These are phyloP conservation scores for Brasilioporus rufonigricans DNA, from an alignment of 768 basidiomycete genomes.

Conservation along the genomic window DNA sequence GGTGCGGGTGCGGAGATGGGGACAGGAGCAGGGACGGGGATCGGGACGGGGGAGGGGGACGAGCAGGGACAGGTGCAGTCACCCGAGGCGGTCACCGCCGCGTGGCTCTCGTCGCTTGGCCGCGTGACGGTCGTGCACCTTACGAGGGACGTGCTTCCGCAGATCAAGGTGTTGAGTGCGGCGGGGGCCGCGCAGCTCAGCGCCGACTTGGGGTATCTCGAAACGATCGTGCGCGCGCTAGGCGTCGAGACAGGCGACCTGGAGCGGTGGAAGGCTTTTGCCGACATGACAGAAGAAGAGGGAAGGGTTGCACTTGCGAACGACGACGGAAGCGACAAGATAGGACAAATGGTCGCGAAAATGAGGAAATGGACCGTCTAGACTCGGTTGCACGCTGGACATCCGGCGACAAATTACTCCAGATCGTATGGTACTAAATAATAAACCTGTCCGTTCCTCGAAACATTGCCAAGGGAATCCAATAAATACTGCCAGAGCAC, in stretches of 20 bases:
- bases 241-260: slow-evolving; percentile 85
- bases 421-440: slow-evolving; percentile 8
- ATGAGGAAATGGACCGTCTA: slow-evolving; percentile 33
- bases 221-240: slow-evolving; percentile 85
- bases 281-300: slow-evolving; percentile 56
- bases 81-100: slow-evolving; percentile 80
- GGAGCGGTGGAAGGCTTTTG: slow-evolving; percentile 73
- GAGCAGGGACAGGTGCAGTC: slow-evolving; percentile 28
- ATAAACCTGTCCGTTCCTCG: background rate
- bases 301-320: slow-evolving; percentile 23
- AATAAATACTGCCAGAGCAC: slow-evolving; percentile 18
- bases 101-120: slow-evolving; percentile 92
- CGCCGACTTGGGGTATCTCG: slow-evolving; percentile 85
- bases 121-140: slow-evolving; percentile 75
- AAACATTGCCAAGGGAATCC: slow-evolving; percentile 1
- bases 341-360: slow-evolving; percentile 23
- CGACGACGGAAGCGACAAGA: slow-evolving; percentile 21
- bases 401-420: background rate
- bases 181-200: slow-evolving; percentile 80
- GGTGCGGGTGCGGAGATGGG: slow-evolving; percentile 44
- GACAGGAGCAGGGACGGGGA: slow-evolving; percentile 6
- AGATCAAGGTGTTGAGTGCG: slow-evolving; percentile 57
- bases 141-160: slow-evolving; percentile 66
- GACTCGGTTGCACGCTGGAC: background rate
- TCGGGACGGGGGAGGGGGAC: background rate